phyloP scores from a whole-genome alignment of 441 rosid genomes.

The Corymbia citriodora region DNA sequence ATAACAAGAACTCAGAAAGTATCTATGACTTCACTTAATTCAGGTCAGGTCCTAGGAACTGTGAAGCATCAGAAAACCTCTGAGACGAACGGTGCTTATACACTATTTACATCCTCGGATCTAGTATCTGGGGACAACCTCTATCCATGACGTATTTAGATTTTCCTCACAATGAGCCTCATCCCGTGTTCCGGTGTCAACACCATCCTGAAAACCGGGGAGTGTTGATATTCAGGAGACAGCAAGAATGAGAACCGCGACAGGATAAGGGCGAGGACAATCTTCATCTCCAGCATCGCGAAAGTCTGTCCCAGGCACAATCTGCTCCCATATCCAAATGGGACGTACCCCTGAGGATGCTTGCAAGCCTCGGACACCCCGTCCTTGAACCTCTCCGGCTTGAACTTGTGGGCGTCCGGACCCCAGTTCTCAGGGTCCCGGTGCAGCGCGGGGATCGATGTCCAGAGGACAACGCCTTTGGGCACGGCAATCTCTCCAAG shows the following conservation, averaged over 20 bases:
- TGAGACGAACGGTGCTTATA: neutral
- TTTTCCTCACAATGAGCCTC: neutral
- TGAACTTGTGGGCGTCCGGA: neutral
- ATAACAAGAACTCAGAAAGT: neutral
- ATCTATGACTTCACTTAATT: too few species aligned
- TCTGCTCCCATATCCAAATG: neutral
- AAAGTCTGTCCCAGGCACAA: neutral
- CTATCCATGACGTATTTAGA: neutral
- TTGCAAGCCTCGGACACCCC: neutral
- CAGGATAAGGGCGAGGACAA: neutral
- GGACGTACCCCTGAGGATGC: neutral
- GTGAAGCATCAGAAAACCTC: neutral
- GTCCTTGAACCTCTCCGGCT: neutral
- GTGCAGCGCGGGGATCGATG: neutral
- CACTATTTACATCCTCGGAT: neutral
- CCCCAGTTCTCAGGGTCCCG: neutral
- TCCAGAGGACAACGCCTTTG: constrained; percentile 28
- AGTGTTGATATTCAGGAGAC: neutral
- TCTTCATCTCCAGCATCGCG: neutral
- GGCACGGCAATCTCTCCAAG: constrained; percentile 14
- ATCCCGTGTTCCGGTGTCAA: neutral
- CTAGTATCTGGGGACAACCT: neutral
- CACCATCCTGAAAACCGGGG: neutral
- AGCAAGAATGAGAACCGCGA: neutral
- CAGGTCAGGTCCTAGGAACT: neutral